phyloP scores from a whole-genome alignment of 768 basidiomycete species.

The Agaricus bisporus region DNA sequence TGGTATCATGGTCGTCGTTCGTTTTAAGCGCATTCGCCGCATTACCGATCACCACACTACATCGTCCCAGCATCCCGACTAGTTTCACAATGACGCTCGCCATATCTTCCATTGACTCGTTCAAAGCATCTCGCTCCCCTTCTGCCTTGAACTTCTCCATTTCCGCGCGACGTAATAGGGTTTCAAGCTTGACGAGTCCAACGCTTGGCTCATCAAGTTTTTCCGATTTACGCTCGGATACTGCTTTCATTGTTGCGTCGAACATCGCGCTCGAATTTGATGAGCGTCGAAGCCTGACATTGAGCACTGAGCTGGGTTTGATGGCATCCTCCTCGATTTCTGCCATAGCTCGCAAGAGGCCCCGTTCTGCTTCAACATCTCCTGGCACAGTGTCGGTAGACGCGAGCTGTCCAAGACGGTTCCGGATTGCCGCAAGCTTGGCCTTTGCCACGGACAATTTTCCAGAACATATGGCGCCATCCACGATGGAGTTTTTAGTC shows the following conservation, averaged over 20 bases:
- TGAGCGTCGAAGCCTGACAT: constrained; percentile 56
- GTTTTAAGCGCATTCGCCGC: constrained; percentile 32
- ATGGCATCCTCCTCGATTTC: constrained; percentile 65
- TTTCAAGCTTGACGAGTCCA: constrained; percentile 69
- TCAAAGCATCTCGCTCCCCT: constrained; percentile 58
- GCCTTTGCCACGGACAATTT: constrained; percentile 64
- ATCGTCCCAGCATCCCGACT: constrained; percentile 77
- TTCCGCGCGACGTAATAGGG: constrained; percentile 56
- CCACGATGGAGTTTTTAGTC: constrained; percentile 61
- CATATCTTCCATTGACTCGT: constrained; percentile 57
- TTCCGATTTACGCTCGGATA: constrained; percentile 73
- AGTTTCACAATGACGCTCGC: constrained; percentile 61
- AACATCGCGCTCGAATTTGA: constrained; percentile 77
- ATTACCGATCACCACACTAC: constrained; percentile 67
- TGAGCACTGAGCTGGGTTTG: constrained; percentile 52
- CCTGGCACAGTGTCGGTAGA: constrained; percentile 27
- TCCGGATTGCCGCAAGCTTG: constrained; percentile 58
- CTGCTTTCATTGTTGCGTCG: constrained; percentile 80
- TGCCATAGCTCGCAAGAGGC: constrained; percentile 60
- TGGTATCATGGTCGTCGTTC: constrained; percentile 27
- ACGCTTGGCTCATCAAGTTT: constrained; percentile 66
- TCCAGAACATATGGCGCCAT: constrained; percentile 71
- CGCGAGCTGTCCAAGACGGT: constrained; percentile 56
- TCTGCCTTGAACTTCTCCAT: constrained; percentile 66
- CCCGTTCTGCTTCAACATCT: constrained; percentile 63